Base-by-base conservation (phyloP, 164 flowering plant genomes). In the Vitis amurensis region DNA sequence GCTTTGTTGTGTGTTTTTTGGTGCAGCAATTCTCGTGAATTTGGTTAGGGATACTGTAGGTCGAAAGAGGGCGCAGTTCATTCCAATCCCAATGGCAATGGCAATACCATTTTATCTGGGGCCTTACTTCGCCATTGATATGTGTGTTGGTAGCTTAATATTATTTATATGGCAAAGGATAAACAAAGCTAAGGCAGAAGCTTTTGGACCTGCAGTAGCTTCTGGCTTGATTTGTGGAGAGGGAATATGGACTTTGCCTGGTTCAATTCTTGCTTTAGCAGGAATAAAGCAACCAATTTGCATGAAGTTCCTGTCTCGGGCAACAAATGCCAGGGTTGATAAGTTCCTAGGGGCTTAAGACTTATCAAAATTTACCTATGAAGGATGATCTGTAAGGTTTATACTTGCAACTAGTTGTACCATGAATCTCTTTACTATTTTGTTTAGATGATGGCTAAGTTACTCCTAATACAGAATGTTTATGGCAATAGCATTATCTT, bases 1-100 rank as follows among this genome's bases (percentile, higher is more conserved):
- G 11, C 81, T 83, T 15, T 81, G 86, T 66, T 81, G 72, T 47
- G 73, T 61, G 3, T 83, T 83, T 74, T 85, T 85, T 61, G 67
- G 52, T 2, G 68, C 59, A 13, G 59, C 68, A 47, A 66, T 66
- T 5, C 7, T 66, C 9, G 15, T 66, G 9, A 66, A 66, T 10
- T 5, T 9, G 19, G 29, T 66, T 2, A 13, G 59, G 47, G 68
- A 66, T 30, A 9, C n/a, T 7, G 0, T 37, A 11, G 30, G 30
- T 2, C 30, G 55, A 59, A 64, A 64, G 8, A 52, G 68, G 68
- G 58, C 59, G 8, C 50, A 30, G 10, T 53, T 66, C 16, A 66
- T 66, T 55, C 68, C 68, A 1, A 2, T 52, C 11, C 68, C 68
- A 4, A 66, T 66, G 68, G 68, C 68, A 15, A 66, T 66, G 68